phyloP scores from a whole-genome alignment of 2,329 filamentous ascomycete genomes.

The Metarhizium guizhouense region DNA sequence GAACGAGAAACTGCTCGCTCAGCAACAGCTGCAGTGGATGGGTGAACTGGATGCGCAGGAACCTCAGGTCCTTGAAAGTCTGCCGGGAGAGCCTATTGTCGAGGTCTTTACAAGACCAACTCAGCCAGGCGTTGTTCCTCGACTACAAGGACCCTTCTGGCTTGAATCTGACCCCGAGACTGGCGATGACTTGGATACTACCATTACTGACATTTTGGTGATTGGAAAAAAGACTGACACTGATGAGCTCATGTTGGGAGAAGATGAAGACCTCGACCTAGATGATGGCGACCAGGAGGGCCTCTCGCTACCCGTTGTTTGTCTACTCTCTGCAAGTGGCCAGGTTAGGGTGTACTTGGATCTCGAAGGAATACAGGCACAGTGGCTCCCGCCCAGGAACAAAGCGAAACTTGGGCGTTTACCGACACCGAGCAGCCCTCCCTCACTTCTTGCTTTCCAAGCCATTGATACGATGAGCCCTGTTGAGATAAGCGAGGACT shows the following conservation, averaged over 20 bases:
- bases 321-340: conserved; percentile 51
- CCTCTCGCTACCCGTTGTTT: conserved; percentile 50
- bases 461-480: conserved; percentile 50
- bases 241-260: conserved; percentile 53
- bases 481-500: conserved; percentile 44
- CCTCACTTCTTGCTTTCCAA: conserved; percentile 51
- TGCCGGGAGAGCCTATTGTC: conserved; percentile 36
- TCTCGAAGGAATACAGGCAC: conserved; percentile 53
- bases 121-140: conserved; percentile 48
- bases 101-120: conserved; percentile 50
- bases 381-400: conserved; percentile 52
- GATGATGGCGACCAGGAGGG: conserved; percentile 50
- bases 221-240: conserved; percentile 54
- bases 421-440: conserved; percentile 28
- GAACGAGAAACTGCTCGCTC: conserved; percentile 45
- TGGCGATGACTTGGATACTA: conserved; percentile 47
- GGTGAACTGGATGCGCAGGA: conserved; percentile 56
- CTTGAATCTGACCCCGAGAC: conserved; percentile 45
- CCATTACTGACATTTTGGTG: conserved; percentile 52
- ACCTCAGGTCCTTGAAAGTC: conserved; percentile 42
- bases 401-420: conserved; percentile 37
- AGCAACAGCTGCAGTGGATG: conserved; percentile 62
- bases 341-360: conserved; percentile 54
- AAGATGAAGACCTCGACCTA: conserved; percentile 51
- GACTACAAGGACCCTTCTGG: conserved; percentile 54